These are phyloP conservation scores for Grosmannia clavigera DNA, from an alignment of 2,329 filamentous ascomycete genomes.

Conservation along the genomic window DNA sequence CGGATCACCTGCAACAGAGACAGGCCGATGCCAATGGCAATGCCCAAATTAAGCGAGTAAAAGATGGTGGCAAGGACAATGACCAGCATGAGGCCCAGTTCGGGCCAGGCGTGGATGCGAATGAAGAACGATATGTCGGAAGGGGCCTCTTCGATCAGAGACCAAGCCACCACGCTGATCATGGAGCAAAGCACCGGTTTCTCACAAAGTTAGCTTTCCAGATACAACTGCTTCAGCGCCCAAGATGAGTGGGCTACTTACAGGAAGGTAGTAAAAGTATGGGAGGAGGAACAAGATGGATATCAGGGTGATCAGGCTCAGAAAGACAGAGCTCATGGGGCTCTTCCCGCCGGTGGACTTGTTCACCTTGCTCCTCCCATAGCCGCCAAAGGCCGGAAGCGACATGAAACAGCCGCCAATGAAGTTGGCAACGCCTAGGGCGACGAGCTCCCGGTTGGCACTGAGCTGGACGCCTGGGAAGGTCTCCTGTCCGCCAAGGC, in stretches of 20 bases:
- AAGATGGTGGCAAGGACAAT: slow-evolving; percentile 91
- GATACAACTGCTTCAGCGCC: neutral
- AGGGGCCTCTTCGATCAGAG: slow-evolving; percentile 87
- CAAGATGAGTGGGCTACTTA: slow-evolving; percentile 31
- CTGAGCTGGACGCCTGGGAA: slow-evolving; percentile 74
- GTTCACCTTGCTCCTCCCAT: slow-evolving; percentile 92
- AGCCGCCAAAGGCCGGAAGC: slow-evolving; percentile 88
- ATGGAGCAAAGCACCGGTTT: slow-evolving; percentile 90
- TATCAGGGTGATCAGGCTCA: slow-evolving; percentile 71
- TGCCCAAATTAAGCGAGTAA: slow-evolving; percentile 86
- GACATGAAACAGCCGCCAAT: slow-evolving; percentile 85
- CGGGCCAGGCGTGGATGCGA: slow-evolving; percentile 72
- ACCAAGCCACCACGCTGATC: slow-evolving; percentile 91
- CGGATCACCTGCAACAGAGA: slow-evolving; percentile 82
- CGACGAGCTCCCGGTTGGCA: slow-evolving; percentile 85
- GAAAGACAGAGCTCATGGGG: slow-evolving; percentile 82
- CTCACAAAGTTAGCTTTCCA: slow-evolving; percentile 26
- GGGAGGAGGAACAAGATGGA: slow-evolving; percentile 74
- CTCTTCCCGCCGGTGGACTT: slow-evolving; percentile 82
- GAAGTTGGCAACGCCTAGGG: slow-evolving; percentile 83
- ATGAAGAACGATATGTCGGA: slow-evolving; percentile 87
- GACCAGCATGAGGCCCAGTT: slow-evolving; percentile 74
- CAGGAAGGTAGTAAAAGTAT: slow-evolving; percentile 91
- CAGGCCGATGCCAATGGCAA: slow-evolving; percentile 84
- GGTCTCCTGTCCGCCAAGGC: slow-evolving; percentile 56